Evolutionary conservation across 2,329 filamentous ascomycete species (phyloP), one percentile per base, ranked within the genome.

Genomic region (Rhytidhysteron rufulum): DNA sequence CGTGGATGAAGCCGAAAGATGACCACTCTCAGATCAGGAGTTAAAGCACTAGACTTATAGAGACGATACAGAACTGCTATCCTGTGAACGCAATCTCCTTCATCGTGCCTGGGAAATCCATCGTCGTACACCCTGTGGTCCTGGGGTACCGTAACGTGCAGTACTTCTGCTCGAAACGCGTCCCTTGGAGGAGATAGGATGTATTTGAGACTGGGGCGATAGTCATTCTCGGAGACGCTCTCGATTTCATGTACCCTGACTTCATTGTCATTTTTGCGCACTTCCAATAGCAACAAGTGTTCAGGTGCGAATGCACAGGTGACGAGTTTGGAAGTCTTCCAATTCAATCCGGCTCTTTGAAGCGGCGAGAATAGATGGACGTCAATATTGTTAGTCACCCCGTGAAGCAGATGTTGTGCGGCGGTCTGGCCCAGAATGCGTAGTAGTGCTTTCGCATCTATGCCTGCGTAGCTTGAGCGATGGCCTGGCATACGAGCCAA

Each of bases 401-500:
- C 43, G 41, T 37, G 32, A 5, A 34, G 34, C 25, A 34, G 25
- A 38, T 40, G 29, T 20, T 31, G 20, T 27, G 20, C 7, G n/a
- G 20, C 27, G 39, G 25, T 15, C 30, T 36, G 40, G 13, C 33
- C 33, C 6, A 31, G 39, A 5, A 32, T 24, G 3, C 25, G 35
- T 13, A 43, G 31, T n/a, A 43, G 25, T 15, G 36, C 34, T 15
- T 30, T 32, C 17, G 22, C 18, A 31, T 37, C 32, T n/a, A 3
- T 20, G 15, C 10, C 24, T 17, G 19, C 16, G 18, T 18, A 13
- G 5, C 5, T 3, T 13, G 21, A 16, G 18, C 27, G 39, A 18
- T 29, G 24, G 25, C 48, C 44, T 4, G 47, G 47, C 5, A 48
- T 35, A n/a, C 48, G 39, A 19, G 20, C 25, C 6, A 57, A 21